Conservation (phyloP, 495 filamentous ascomycete species). For the Penicillium lagena region DNA sequence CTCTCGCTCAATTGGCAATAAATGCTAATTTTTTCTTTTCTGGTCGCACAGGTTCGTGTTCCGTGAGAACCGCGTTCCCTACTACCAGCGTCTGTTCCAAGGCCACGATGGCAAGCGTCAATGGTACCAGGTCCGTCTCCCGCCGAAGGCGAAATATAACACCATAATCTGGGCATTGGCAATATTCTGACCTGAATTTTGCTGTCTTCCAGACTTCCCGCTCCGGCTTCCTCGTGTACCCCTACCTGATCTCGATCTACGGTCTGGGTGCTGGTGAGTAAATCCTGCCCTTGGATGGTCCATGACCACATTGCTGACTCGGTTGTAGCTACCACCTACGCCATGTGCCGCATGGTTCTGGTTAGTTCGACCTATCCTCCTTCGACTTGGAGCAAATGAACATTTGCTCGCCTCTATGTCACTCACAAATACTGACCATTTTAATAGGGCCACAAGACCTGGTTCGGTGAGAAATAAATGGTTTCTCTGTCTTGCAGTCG, state of each 20-base stretch:
- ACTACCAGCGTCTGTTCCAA: conserved; percentile 81
- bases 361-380: conserved; percentile 27
- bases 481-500: conserved; percentile 4
- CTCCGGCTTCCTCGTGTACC: conserved; percentile 59
- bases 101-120: conserved; percentile 71
- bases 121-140: conserved; percentile 75
- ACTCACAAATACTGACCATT: conserved; percentile 17
- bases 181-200: conserved; percentile 7
- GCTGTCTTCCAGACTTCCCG: conserved; percentile 46
- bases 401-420: neutral
- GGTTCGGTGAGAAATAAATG: conserved; percentile 63
- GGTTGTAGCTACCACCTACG: conserved; percentile 42
- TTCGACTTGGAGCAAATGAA: no score
- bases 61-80: conserved; percentile 79
- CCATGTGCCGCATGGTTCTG: conserved; percentile 51
- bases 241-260: conserved; percentile 69
- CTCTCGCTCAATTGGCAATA: neutral
- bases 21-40: conserved; percentile 19
- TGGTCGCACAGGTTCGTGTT: conserved; percentile 48
- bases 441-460: conserved; percentile 77
- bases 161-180: neutral
- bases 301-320: conserved; percentile 15
- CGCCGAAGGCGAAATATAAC: neutral
- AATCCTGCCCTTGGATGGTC: conserved; percentile 37
- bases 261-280: conserved; percentile 42